Base-by-base conservation (phyloP, 2,329 filamentous ascomycete species). In the Sclerotinia nivalis region DNA sequence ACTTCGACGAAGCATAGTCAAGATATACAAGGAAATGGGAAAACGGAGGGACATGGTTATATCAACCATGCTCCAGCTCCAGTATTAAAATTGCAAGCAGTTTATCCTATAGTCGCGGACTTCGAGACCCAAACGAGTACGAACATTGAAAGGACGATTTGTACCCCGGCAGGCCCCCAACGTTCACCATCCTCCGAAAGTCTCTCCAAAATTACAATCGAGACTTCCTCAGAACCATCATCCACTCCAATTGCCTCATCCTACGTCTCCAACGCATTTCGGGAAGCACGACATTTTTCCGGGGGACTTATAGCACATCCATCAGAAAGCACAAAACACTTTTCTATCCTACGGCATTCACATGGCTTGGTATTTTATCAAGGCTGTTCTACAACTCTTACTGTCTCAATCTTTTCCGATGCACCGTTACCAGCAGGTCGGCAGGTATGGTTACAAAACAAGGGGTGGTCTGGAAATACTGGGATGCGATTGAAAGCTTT, bases 401-500 rank as follows among this genome's bases (percentile, higher is more conserved):
- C 86, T 4, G 82, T 93, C 52, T 89, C 89, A 2, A 83, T 92
- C 60, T 88, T 92, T 74, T 85, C 84, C 0, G 86, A 89, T 72
- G 79, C 80, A 2, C 83, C 85, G 0, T 77, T 92, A 0, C 88
- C 89, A 0, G 68, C 79, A 0, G 83, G 85, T 34, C 84, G 90
- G 9, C 87, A 86, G 0, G 77, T 92, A 20, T 92, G 88, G 87
- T 80, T 92, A 37, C 90, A 92, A 80, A 84, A 84, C 70, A 89
- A 88, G 73, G 90, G 90, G 2, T 91, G 83, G 80, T 88, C 87
- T 0, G 90, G 90, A 6, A 89, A 89, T 75, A 84, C 88, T 62
- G 90, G 90, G 25, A 90, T 92, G 86, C 84, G 84, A 9, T 80
- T 89, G 40, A 90, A 90, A 76, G 86, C 88, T 0, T 78, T 91